phyloP scores from a whole-genome alignment of 1,284 basidiomycete species.

The Lignosus rhinocerotis region DNA sequence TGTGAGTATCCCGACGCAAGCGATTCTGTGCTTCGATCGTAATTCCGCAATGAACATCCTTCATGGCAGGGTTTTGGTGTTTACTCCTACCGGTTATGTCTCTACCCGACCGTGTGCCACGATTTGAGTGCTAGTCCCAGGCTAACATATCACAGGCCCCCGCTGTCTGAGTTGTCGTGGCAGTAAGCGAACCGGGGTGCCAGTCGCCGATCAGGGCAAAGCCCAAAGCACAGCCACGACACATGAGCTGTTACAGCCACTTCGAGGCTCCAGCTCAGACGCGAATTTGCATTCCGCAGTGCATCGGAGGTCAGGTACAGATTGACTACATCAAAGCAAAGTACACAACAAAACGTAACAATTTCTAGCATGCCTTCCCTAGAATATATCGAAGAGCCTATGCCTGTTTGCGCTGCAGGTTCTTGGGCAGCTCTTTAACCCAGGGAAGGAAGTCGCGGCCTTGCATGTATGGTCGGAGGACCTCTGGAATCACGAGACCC shows the following conservation, averaged over 20 bases:
- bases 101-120: not conserved
- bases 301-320: not conserved
- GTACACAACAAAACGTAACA: not conserved
- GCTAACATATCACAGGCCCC: not conserved
- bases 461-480: conserved; percentile 92
- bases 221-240: no score
- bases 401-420: conserved; percentile 70
- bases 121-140: not conserved
- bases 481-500: conserved; percentile 89
- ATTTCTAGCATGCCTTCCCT: not conserved
- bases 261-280: no score
- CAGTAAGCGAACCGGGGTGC: not conserved
- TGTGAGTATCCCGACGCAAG: not conserved
- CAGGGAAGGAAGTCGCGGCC: conserved; percentile 93
- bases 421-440: conserved; percentile 82
- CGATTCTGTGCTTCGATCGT: not conserved
- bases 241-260: no score
- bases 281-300: not conserved
- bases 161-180: not conserved
- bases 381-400: conserved; percentile 27
- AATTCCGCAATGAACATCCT: not conserved
- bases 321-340: not conserved
- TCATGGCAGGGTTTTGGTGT: not conserved
- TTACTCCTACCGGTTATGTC: not conserved
- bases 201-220: no score